Percentiles rank a stretch among this genome's conserved stretches.
Evolutionary conservation across 331 rosid genomes (phyloP).

Genomic region (Telfairia occidentalis): DNA sequence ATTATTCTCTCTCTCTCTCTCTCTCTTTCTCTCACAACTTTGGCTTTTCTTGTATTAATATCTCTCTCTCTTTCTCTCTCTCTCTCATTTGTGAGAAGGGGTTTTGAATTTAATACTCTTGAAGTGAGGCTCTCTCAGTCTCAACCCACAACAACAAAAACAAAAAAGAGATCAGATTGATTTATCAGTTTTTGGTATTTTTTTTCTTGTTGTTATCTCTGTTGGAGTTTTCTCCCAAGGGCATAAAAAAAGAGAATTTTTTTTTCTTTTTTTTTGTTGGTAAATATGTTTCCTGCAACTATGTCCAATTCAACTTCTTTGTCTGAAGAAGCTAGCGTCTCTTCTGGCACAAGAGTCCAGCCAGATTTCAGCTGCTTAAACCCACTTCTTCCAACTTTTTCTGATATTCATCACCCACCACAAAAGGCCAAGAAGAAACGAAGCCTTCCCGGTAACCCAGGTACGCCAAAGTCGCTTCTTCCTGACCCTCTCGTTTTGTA

Average conservation of each 20-base stretch:
- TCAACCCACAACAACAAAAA: not conserved
- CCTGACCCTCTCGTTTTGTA: not conserved
- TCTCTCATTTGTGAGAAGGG: not conserved
- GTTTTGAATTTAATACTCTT: not conserved
- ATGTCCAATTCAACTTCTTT: slow-evolving; percentile 79
- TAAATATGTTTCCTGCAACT: slow-evolving; percentile 48
- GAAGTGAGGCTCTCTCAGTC: not conserved
- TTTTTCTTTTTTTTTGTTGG: no score
- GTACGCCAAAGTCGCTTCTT: slow-evolving; percentile 30
- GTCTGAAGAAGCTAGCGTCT: slow-evolving; percentile 60
- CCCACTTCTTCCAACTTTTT: slow-evolving; percentile 25
- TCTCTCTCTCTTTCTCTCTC: not conserved
- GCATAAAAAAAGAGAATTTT: slow-evolving; percentile 14
- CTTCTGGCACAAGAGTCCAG: slow-evolving; percentile 51
- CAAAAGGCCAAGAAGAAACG: slow-evolving; percentile 73
- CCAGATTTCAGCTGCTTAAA: slow-evolving; percentile 13
- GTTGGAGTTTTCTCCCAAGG: slow-evolving; percentile 54
- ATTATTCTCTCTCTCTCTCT: not conserved
- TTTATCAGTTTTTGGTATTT: slow-evolving; percentile 5
- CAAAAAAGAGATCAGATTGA: not conserved
- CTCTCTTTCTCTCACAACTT: not conserved
- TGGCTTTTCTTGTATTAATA: slow-evolving; percentile 10
- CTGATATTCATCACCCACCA: slow-evolving; percentile 23
- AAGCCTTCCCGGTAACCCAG: slow-evolving; percentile 94
- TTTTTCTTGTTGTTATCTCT: slow-evolving; percentile 24